These are phyloP conservation scores for Omphalotus guepiniiformis DNA, from an alignment of 768 basidiomycete species.

Conservation along the genomic window DNA sequence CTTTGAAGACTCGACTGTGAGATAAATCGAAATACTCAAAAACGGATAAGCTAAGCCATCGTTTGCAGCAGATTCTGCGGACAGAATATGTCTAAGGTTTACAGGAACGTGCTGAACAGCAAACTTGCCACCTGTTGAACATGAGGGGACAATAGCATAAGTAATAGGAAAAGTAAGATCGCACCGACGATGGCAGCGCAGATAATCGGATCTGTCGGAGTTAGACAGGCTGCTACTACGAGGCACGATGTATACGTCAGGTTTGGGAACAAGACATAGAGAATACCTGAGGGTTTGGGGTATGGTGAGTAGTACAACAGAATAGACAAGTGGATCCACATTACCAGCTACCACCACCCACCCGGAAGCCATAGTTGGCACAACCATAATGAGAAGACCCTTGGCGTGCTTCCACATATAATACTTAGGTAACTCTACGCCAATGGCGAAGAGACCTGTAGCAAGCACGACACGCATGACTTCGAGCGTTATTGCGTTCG, in stretches of 20 bases:
- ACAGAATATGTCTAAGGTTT: slow-evolving; percentile 75
- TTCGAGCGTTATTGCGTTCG: slow-evolving; percentile 67
- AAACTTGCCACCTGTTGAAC: slow-evolving; percentile 56
- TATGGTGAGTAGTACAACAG: no score
- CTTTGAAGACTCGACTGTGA: slow-evolving; percentile 65
- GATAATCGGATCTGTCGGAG: slow-evolving; percentile 93
- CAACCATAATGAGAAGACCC: slow-evolving; percentile 63
- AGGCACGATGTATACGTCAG: slow-evolving; percentile 73
- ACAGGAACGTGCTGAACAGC: slow-evolving; percentile 65
- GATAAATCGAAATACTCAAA: slow-evolving; percentile 79
- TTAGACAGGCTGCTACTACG: slow-evolving; percentile 84
- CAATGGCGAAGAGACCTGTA: slow-evolving; percentile 90
- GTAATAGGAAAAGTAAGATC: no score
- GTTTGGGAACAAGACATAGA: slow-evolving; percentile 67
- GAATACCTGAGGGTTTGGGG: slow-evolving; percentile 42
- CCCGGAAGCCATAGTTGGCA: slow-evolving; percentile 82
- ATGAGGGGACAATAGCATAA: background rate
- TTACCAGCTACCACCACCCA: slow-evolving; percentile 74
- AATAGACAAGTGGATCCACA: slow-evolving; percentile 15
- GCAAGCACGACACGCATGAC: slow-evolving; percentile 86
- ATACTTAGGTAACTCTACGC: slow-evolving; percentile 83
- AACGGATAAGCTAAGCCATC: slow-evolving; percentile 97
- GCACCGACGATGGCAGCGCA: slow-evolving; percentile 76
- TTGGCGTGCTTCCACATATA: slow-evolving; percentile 82
- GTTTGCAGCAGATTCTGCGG: slow-evolving; percentile 91